Percentiles rank a stretch among this genome's conserved stretches.
Conservation (phyloP, 176 grass and related monocot genomes). For the Poa annua region DNA sequence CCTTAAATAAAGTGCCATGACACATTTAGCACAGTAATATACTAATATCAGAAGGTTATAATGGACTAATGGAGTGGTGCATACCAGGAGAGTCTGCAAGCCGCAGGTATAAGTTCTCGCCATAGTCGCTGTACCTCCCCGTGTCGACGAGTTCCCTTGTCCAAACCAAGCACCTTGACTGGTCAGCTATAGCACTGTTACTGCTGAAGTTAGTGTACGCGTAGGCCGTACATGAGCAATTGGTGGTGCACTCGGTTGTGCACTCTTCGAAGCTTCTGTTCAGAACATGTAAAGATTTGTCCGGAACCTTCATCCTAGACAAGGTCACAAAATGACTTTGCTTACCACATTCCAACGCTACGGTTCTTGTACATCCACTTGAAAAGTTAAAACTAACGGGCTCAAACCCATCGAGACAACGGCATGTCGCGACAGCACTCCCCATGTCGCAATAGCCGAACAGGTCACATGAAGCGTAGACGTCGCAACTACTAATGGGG, state of each 20-base stretch:
- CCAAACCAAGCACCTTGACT: background rate
- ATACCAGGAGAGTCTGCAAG: background rate
- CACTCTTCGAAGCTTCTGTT: background rate
- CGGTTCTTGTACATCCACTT: background rate
- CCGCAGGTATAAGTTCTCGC: conserved; percentile 10
- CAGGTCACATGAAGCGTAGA: conserved; percentile 41
- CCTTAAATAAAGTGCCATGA: background rate
- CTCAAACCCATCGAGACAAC: conserved; percentile 42
- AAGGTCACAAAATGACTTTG: background rate
- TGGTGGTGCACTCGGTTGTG: background rate
- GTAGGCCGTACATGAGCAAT: background rate
- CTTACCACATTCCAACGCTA: background rate
- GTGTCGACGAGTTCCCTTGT: background rate
- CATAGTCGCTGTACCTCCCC: background rate
- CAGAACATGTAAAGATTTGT: background rate
- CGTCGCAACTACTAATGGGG: background rate
- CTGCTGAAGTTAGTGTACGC: background rate
- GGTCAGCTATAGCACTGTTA: no score
- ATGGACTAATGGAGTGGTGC: background rate
- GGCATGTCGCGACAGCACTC: conserved; percentile 10
- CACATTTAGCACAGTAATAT: background rate
- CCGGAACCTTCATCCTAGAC: background rate
- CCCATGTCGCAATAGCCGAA: conserved; percentile 41
- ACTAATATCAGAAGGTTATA: background rate
- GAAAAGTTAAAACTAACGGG: background rate